A percentile compares a stretch with the other conserved stretches of the same genome.
Conservation (phyloP, 805 yeast species). For the Kazachstania bromeliacearum region DNA sequence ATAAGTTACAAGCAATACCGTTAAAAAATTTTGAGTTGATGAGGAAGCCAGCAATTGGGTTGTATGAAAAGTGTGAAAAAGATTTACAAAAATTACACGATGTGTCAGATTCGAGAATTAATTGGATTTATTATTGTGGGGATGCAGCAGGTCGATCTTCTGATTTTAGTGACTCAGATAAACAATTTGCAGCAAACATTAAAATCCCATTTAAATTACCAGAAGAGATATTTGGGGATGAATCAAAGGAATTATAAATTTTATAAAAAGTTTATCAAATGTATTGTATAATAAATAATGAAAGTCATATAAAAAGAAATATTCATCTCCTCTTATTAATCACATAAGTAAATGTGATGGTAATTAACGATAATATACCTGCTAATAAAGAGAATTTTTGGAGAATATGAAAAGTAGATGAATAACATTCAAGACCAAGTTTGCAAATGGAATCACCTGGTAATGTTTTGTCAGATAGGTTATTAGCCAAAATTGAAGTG, state of each 20-base stretch:
- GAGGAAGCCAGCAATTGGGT: slow-evolving; percentile 73
- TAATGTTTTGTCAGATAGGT: slow-evolving; percentile 39
- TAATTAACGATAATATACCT: not conserved
- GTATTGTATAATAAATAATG: no score
- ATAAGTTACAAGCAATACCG: not conserved
- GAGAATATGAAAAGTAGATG: slow-evolving; percentile 29
- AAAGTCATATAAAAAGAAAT: no score
- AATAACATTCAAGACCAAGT: slow-evolving; percentile 41
- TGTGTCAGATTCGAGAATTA: slow-evolving; percentile 1
- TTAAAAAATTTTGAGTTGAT: slow-evolving; percentile 22
- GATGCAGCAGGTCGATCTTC: slow-evolving; percentile 85
- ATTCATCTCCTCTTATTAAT: not conserved
- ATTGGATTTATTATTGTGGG: slow-evolving; percentile 53
- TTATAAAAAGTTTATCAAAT: no score
- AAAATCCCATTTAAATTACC: slow-evolving; percentile 57
- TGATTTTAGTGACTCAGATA: slow-evolving; percentile 79
- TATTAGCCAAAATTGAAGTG: slow-evolving; percentile 46
- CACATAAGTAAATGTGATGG: not conserved
- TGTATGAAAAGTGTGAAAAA: slow-evolving; percentile 51
- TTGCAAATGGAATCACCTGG: slow-evolving; percentile 36
- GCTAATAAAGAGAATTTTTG: slow-evolving; percentile 1
- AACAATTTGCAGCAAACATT: slow-evolving; percentile 50
- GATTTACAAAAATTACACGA: slow-evolving; percentile 28
- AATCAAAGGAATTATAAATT: no score
- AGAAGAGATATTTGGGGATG: slow-evolving; percentile 58